phyloP scores from a whole-genome alignment of 495 filamentous ascomycete species.

The Amniculicola lignicola region DNA sequence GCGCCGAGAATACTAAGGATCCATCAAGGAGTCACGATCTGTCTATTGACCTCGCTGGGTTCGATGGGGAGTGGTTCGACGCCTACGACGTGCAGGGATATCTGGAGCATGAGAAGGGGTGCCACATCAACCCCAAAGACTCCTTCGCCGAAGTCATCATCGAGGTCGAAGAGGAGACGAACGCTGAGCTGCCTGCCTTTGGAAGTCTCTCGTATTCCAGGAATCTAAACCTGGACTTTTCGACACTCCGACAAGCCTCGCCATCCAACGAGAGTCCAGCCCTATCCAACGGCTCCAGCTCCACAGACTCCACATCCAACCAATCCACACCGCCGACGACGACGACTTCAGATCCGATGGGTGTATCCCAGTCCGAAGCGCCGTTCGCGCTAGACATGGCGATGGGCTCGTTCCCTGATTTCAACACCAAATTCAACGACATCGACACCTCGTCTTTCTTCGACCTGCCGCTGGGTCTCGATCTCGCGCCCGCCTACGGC shows the following conservation, averaged over 20 bases:
- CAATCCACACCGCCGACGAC: conserved; percentile 4
- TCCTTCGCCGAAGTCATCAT: conserved; percentile 53
- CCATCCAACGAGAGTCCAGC: conserved; percentile 4
- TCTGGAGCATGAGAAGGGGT: conserved; percentile 54
- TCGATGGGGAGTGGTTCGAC: conserved; percentile 70
- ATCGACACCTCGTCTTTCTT: conserved; percentile 15
- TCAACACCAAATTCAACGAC: not conserved
- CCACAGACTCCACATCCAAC: not conserved
- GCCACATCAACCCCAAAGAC: conserved; percentile 52
- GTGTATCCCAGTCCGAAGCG: conserved; percentile 7
- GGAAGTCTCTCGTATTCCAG: conserved; percentile 17
- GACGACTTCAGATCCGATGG: not conserved
- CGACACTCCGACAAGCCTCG: not conserved
- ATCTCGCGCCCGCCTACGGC: conserved; percentile 26
- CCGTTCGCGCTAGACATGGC: conserved; percentile 30
- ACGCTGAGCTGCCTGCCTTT: not conserved
- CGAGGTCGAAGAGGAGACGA: conserved; percentile 24
- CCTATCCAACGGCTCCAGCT: conserved; percentile 9
- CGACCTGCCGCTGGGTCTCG: conserved; percentile 29
- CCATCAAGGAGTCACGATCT: conserved; percentile 25
- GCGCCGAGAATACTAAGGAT: conserved; percentile 36
- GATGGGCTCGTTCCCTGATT: not conserved
- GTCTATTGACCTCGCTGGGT: conserved; percentile 33
- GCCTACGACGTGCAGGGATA: conserved; percentile 69
- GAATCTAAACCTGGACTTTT: conserved; percentile 14